Evolutionary conservation across 2,329 filamentous ascomycete genomes (phyloP).

Genomic region (Calonectria hongkongensis): DNA sequence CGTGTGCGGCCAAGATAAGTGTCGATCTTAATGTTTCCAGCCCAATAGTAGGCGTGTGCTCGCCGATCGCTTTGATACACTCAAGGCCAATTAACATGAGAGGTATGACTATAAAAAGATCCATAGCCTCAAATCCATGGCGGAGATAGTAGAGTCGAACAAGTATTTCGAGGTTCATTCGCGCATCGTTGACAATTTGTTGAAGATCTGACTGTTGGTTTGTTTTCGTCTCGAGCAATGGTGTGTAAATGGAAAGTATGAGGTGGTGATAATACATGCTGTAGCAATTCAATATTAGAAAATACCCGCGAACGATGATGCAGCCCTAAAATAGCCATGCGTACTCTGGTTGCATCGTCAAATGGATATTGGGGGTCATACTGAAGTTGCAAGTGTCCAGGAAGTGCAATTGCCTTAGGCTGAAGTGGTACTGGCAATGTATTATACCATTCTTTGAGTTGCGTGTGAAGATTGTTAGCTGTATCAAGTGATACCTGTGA

Average conservation of each 20-base stretch:
- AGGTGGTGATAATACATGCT: constrained; percentile 55
- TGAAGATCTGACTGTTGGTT: constrained; percentile 5
- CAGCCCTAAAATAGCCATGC: too few relatives aligned
- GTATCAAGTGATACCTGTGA: constrained; percentile 42
- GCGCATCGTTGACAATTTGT: constrained; percentile 49
- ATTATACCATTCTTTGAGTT: constrained; percentile 55
- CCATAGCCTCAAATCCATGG: constrained; percentile 58
- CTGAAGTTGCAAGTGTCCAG: constrained; percentile 61
- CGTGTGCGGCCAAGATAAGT: constrained; percentile 59
- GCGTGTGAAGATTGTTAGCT: constrained; percentile 47
- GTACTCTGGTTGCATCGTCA: too few relatives aligned
- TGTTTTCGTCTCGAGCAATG: constrained; percentile 37
- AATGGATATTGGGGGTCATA: constrained; percentile 48
- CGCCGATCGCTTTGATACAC: constrained; percentile 53
- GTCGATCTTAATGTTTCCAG: constrained; percentile 57
- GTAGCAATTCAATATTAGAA: not conserved
- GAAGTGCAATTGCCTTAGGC: constrained; percentile 57
- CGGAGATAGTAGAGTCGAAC: constrained; percentile 57
- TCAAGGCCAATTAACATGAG: constrained; percentile 56
- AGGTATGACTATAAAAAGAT: constrained; percentile 57
- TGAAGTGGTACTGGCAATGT: constrained; percentile 51
- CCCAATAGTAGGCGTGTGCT: constrained; percentile 29
- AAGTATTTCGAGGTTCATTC: constrained; percentile 50
- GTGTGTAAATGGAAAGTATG: constrained; percentile 54
- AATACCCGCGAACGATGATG: not conserved